These are phyloP conservation scores for Schwanniomyces vanrijiae DNA, from an alignment of 805 yeast species.

Conservation along the genomic window DNA sequence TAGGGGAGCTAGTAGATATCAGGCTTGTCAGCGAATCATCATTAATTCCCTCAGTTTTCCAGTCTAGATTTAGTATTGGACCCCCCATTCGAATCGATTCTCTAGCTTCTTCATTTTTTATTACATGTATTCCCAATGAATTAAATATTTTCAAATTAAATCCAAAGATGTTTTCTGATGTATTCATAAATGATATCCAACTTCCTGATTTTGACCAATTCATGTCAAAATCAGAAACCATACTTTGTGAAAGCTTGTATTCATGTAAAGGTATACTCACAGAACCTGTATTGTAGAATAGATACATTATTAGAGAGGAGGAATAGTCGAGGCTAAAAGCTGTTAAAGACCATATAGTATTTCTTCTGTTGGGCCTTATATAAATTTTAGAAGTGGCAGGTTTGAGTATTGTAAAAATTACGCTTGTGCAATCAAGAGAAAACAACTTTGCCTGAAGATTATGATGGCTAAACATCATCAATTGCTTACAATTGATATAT, in stretches of 20 bases:
- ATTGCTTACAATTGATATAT: conserved; percentile 32
- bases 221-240: conserved; percentile 16
- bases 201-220: conserved; percentile 35
- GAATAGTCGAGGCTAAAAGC: conserved; percentile 22
- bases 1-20: conserved; percentile 5
- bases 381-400: conserved; percentile 23
- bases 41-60: conserved; percentile 14
- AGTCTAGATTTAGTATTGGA: conserved; percentile 14
- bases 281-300: conserved; percentile 35
- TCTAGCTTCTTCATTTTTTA: conserved; percentile 2
- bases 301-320: conserved; percentile 17
- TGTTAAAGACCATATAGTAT: conserved; percentile 32
- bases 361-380: conserved; percentile 15
- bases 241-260: conserved; percentile 16
- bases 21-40: conserved; percentile 3
- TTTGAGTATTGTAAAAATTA: conserved; percentile 30
- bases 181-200: conserved; percentile 32
- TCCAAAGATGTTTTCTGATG: conserved; percentile 22
- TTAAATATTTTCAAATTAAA: conserved; percentile 26
- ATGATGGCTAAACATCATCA: conserved; percentile 28
- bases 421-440: conserved; percentile 35
- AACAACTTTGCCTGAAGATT: conserved; percentile 30
- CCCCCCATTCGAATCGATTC: conserved; percentile 3
- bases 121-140: conserved; percentile 22
- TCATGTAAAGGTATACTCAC: conserved; percentile 24